Base-by-base conservation (phyloP, 495 filamentous ascomycete species). In the Penicillium egyptiacum region DNA sequence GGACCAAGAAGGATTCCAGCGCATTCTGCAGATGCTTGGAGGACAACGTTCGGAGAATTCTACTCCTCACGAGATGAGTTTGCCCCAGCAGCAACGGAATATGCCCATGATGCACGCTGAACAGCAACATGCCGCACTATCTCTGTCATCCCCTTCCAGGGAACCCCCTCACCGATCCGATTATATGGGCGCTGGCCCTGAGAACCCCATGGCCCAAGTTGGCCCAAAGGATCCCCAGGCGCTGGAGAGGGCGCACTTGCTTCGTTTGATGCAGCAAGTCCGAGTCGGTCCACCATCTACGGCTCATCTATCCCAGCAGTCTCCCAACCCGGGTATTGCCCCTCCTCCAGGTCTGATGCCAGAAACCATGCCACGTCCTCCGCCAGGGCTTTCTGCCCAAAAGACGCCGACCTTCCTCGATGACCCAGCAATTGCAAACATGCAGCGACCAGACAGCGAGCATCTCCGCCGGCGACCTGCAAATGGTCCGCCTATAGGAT, bases 1-100 rank as follows among this genome's bases (percentile, higher is more conserved):
- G 22, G 93, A 98, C 58, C 92, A 90, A 70, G 86, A 90, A 74
- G 94, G 90, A 1, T 98, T 98, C 68, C 87, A 93, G 57, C 84
- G 86, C 44, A 87, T 98, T 40, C 74, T 98, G 31, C 83, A 89
- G 57, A 95, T 97, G 81, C 83, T 98, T 37, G 83, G 77, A 53
- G 79, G 80, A 7, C 79, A 70, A 41, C 75, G 70, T 37, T 77
- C 76, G 4, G 65, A 67, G 45, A 79, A 71, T 60, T 58, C 64
- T 20, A 80, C 77, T 5, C 76, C 77, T 51, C 69, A 76, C 31
- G 68, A 73, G 23, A 65, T 65, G 41, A 62, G 57, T 28, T 31
- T 50, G 16, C 39, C 55, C 25, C 73, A 75, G 43, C 59, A 67
- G 41, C 63, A 68, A 48, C 70, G 67, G 9, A 61, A 64, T 23